Conservation (phyloP, 1,284 basidiomycete species). For the Microbotryum silenes-acaulis region DNA sequence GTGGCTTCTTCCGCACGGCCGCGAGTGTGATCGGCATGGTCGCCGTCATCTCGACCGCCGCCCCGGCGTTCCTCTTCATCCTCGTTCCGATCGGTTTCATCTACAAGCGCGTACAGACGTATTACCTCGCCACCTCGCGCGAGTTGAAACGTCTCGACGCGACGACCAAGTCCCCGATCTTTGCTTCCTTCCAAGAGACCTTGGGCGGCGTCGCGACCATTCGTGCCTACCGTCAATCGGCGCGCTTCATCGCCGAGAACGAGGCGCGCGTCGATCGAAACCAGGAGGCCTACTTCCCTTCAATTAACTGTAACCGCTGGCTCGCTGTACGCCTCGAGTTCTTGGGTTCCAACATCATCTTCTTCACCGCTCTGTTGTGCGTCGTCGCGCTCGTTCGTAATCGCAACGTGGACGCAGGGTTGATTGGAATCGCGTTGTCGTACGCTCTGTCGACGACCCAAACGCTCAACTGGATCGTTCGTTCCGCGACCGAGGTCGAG, state of each 20-base stretch:
- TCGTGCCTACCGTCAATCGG: slow-evolving; percentile 57
- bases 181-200: slow-evolving; percentile 65
- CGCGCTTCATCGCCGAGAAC: slow-evolving; percentile 67
- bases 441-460: slow-evolving; percentile 64
- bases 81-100: slow-evolving; percentile 28
- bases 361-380: slow-evolving; percentile 62
- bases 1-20: slow-evolving; percentile 55
- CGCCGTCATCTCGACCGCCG: slow-evolving; percentile 58
- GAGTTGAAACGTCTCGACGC: slow-evolving; percentile 78
- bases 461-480: slow-evolving; percentile 46
- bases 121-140: slow-evolving; percentile 71
- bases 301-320: slow-evolving; percentile 53
- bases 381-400: slow-evolving; percentile 58
- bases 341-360: slow-evolving; percentile 72
- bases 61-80: slow-evolving; percentile 24
- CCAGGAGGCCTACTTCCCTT: slow-evolving; percentile 61
- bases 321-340: slow-evolving; percentile 68
- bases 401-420: slow-evolving; percentile 68
- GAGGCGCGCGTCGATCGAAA: slow-evolving; percentile 75
- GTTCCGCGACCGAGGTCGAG: slow-evolving; percentile 82
- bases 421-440: slow-evolving; percentile 82
- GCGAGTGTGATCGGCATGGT: slow-evolving; percentile 61
- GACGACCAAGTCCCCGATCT: slow-evolving; percentile 81
- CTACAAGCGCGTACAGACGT: slow-evolving; percentile 59
- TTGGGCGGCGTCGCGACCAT: slow-evolving; percentile 78